Evolutionary conservation across 1,284 basidiomycete species (phyloP).

Genomic region (Vanrija sp.): DNA sequence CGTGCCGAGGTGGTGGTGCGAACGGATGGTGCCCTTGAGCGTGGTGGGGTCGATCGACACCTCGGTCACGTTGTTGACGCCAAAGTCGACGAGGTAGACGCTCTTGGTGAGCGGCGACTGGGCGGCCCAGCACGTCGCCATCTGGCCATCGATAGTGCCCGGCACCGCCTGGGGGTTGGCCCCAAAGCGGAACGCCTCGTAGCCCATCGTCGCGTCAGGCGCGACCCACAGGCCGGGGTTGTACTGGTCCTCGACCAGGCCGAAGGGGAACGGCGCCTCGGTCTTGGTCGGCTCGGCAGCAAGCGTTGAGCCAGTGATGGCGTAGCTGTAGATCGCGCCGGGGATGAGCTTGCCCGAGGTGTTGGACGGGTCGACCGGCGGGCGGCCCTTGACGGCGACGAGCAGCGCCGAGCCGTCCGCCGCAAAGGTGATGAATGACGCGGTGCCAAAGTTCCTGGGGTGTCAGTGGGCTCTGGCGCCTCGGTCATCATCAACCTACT

Average conservation of each 20-base stretch:
- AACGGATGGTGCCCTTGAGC: constrained; percentile 5
- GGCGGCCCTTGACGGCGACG: constrained; percentile 8
- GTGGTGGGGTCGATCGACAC: constrained; percentile 2
- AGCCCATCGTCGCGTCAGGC: too few relatives aligned
- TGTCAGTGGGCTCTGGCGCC: background rate
- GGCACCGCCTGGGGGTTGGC: too few relatives aligned
- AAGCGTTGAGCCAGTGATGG: too few relatives aligned
- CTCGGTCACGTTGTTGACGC: constrained; percentile 6
- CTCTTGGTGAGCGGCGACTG: constrained; percentile 1
- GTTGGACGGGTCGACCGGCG: constrained; percentile 7
- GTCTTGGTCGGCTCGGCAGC: too few relatives aligned
- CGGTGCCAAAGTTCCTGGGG: background rate
- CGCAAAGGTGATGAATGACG: constrained; percentile 9
- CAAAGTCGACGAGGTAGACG: constrained; percentile 7
- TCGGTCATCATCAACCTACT: too few relatives aligned
- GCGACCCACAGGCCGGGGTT: too few relatives aligned
- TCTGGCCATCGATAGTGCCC: background rate
- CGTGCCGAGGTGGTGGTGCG: background rate
- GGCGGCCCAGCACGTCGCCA: constrained; percentile 7
- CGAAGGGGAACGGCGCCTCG: too few relatives aligned
- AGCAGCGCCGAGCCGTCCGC: background rate
- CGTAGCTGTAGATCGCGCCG: too few relatives aligned
- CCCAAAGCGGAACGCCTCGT: too few relatives aligned
- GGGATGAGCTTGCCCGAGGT: background rate
- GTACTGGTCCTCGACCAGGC: too few relatives aligned